A percentile compares a stretch with the other conserved stretches of the same genome.
Evolutionary conservation across 2,329 filamentous ascomycete species (phyloP).

Genomic region (Calonectria pseudoturangicola): DNA sequence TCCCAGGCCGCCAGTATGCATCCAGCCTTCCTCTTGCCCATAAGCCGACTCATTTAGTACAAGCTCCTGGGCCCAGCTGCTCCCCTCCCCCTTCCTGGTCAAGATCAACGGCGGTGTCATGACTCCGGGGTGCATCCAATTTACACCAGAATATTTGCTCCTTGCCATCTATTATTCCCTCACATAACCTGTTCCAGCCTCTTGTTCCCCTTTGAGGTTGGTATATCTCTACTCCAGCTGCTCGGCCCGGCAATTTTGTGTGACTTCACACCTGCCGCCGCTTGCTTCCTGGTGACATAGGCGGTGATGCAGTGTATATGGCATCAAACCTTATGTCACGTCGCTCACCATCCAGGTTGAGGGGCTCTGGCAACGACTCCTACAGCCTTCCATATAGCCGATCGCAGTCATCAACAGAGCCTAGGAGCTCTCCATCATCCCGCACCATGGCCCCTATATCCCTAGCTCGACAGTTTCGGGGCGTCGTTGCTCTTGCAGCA

Average conservation of each 20-base stretch:
- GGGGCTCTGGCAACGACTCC: slow-evolving; percentile 26
- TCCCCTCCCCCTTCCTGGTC: not conserved
- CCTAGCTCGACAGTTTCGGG: slow-evolving; percentile 31
- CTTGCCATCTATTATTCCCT: not conserved
- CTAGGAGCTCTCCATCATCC: not conserved
- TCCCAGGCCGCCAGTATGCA: not conserved
- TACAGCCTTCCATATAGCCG: slow-evolving; percentile 38
- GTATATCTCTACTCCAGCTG: not conserved
- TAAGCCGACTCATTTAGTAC: slow-evolving; percentile 12
- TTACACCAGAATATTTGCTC: slow-evolving; percentile 12
- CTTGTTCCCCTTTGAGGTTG: not conserved
- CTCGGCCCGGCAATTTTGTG: not conserved
- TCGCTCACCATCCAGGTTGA: slow-evolving; percentile 45
- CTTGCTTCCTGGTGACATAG: not conserved
- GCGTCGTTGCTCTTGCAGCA: not conserved
- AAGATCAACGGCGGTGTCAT: slow-evolving; percentile 3
- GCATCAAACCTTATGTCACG: slow-evolving; percentile 42
- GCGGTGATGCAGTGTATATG: slow-evolving; percentile 40
- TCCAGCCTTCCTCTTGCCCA: not conserved
- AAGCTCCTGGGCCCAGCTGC: slow-evolving; percentile 4
- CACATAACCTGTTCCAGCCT: not conserved
- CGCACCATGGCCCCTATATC: slow-evolving; percentile 21
- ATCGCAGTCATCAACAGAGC: slow-evolving; percentile 28
- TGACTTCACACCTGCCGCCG: not conserved
- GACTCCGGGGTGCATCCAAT: slow-evolving; percentile 12